Evolutionary conservation across 164 flowering plant species (phyloP), one percentile per base, ranked within the genome.

Genomic region (Sedum album): DNA sequence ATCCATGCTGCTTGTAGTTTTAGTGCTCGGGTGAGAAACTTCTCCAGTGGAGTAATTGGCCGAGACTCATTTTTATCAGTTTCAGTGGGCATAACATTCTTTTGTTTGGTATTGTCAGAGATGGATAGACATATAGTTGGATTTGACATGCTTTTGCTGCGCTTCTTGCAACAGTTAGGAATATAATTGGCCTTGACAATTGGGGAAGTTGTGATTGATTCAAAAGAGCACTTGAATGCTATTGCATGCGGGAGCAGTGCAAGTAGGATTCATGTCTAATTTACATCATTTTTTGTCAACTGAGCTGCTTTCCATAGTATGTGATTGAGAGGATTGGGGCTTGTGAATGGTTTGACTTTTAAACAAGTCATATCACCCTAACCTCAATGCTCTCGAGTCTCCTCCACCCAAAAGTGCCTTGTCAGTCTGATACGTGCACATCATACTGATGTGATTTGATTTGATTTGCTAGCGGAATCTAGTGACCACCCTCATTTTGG

Each of bases 341-440:
- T 41, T 11, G 46, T 41, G 46, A 41, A 41, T 8, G 46, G 46
- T 41, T 41, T 41, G 46, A 41, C 46, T 41, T 2, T 41, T 7
- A 11, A 41, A 41, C 46, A 41, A 41, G 46, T 41, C 46, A 41
- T 4, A 11, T 41, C 57, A 23, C 57, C 57, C 21, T 1, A n/a
- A 51, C 10, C 57, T 51, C 57, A 51, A 51, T 51, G 57, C 57
- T 51, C 57, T 51, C 57, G 21, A 51, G 21, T 51, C 57, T 26
- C n/a, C n/a, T n/a, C n/a, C 57, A 51, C 57, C 7, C 23, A 1
- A 51, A 51, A 51, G 26, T 51, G 57, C 26, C 0, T 23, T 0
- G 28, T 51, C 23, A 51, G n/a, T n/a, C n/a, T n/a, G n/a, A n/a
- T n/a, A n/a, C n/a, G n/a, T n/a, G n/a, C n/a, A n/a, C n/a, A n/a